These are phyloP conservation scores for Aristolochia californica DNA, from an alignment of 164 flowering plant species.

Conservation along the genomic window DNA sequence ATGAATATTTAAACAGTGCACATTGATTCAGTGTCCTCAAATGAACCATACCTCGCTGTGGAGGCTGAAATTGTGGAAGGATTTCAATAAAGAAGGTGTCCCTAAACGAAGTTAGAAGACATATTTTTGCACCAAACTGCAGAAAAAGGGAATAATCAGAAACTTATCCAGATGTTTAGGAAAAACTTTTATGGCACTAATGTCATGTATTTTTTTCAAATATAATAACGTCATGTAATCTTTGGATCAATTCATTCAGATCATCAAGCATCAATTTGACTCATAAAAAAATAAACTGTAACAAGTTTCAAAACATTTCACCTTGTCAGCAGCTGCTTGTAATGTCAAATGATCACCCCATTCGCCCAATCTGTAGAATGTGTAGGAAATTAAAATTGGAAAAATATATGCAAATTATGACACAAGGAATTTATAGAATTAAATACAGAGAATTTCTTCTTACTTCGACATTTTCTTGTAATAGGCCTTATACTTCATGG, in stretches of 20 bases:
- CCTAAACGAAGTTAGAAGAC: slow-evolving; percentile 85
- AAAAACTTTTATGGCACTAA: too few relatives aligned
- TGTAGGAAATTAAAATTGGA: slow-evolving; percentile 10
- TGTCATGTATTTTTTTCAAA: too few relatives aligned
- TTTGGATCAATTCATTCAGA: too few relatives aligned
- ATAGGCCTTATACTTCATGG: slow-evolving; percentile 59
- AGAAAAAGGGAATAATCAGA: slow-evolving; percentile 3
- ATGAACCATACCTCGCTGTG: slow-evolving; percentile 45
- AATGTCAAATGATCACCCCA: slow-evolving; percentile 95
- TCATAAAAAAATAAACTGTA: too few relatives aligned
- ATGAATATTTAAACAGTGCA: too few relatives aligned
- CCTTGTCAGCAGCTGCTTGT: slow-evolving; percentile 96
- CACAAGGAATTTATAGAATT: slow-evolving; percentile 15
- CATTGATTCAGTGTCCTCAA: neutral
- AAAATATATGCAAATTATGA: slow-evolving; percentile 31
- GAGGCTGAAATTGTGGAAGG: slow-evolving; percentile 51
- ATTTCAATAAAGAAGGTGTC: slow-evolving; percentile 90
- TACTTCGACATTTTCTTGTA: slow-evolving; percentile 33
- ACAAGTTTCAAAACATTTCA: slow-evolving; percentile 4
- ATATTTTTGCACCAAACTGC: slow-evolving; percentile 93
- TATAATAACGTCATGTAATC: too few relatives aligned
- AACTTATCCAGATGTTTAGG: too few relatives aligned
- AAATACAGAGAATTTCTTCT: neutral
- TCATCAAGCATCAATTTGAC: too few relatives aligned
- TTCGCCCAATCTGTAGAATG: slow-evolving; percentile 57